Percentiles rank a stretch among this genome's conserved stretches.
Evolutionary conservation across 257 asterid genomes (phyloP).

Genomic region (Penstemon newberryi): DNA sequence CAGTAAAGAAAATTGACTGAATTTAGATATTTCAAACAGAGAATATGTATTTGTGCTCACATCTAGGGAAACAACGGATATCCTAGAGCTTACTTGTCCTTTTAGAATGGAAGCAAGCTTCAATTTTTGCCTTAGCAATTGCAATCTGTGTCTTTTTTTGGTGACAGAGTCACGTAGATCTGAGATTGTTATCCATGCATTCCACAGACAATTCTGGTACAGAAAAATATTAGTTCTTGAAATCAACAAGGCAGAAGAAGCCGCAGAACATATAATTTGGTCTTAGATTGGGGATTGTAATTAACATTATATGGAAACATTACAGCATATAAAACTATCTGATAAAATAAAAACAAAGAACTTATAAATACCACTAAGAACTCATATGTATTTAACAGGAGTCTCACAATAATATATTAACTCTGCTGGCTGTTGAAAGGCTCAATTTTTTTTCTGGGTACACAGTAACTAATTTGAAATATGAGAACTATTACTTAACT

Average conservation of each 20-base stretch:
- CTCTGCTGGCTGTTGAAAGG: too few species aligned
- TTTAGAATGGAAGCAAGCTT: constrained; percentile 62
- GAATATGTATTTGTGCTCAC: constrained; percentile 3
- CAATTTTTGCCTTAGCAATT: constrained; percentile 63
- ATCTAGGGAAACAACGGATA: constrained; percentile 1
- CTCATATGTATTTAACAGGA: too few species aligned
- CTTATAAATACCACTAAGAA: too few species aligned
- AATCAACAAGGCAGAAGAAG: constrained; percentile 1
- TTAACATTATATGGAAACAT: too few species aligned
- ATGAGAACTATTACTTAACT: too few species aligned
- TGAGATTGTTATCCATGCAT: constrained; percentile 72
- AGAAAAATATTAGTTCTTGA: constrained; percentile 17
- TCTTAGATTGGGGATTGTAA: too few species aligned
- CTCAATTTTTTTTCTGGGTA: too few species aligned
- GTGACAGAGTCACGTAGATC: constrained; percentile 66
- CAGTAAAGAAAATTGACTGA: constrained; percentile 18
- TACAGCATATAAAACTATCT: too few species aligned
- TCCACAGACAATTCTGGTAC: constrained; percentile 67
- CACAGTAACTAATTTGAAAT: too few species aligned
- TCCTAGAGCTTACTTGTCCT: constrained; percentile 52
- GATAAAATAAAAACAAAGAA: too few species aligned
- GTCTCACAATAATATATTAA: too few species aligned
- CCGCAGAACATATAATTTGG: too few species aligned
- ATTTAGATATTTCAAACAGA: constrained; percentile 25
- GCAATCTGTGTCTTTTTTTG: constrained; percentile 65